Evolutionary conservation across 345 rosid species (phyloP).

Genomic region (Boechera retrofracta): DNA sequence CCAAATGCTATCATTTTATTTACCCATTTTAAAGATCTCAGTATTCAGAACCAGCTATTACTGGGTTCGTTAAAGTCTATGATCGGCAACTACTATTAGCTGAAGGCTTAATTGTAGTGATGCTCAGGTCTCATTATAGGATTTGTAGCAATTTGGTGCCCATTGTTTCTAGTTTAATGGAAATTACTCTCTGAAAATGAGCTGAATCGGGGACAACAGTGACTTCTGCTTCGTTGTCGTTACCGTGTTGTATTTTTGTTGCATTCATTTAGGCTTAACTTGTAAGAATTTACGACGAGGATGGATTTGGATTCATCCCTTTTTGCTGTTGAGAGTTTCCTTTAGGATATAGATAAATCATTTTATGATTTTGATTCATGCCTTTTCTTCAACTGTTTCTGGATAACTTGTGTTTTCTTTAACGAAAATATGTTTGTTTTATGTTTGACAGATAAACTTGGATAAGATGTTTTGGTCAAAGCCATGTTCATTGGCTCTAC

Average conservation of each 20-base stretch:
- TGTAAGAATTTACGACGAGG: slow-evolving; percentile 6
- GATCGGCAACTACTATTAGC: slow-evolving; percentile 3
- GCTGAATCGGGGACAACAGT: not conserved
- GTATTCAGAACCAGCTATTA: not conserved
- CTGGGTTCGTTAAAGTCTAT: not conserved
- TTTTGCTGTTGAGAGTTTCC: not conserved
- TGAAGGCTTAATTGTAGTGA: not conserved
- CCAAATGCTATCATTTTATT: not conserved
- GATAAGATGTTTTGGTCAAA: slow-evolving; percentile 83
- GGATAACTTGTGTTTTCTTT: not conserved
- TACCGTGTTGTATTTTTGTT: not conserved
- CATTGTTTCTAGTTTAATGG: slow-evolving; percentile 10
- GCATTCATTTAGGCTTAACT: not conserved
- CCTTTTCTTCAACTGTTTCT: slow-evolving; percentile 12
- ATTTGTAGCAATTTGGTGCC: not conserved
- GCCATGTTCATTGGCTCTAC: slow-evolving; percentile 87
- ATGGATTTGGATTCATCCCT: slow-evolving; percentile 1
- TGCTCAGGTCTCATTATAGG: not conserved
- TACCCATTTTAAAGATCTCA: not conserved
- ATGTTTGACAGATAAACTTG: slow-evolving; percentile 61
- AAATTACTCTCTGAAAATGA: not conserved
- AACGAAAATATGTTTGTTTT: not conserved
- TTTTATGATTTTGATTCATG: slow-evolving; percentile 8
- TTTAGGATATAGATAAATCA: not conserved
- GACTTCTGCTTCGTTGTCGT: slow-evolving; percentile 13